phyloP scores from a whole-genome alignment of 1,139 yeast genomes.

The Kodamaea suecica region DNA sequence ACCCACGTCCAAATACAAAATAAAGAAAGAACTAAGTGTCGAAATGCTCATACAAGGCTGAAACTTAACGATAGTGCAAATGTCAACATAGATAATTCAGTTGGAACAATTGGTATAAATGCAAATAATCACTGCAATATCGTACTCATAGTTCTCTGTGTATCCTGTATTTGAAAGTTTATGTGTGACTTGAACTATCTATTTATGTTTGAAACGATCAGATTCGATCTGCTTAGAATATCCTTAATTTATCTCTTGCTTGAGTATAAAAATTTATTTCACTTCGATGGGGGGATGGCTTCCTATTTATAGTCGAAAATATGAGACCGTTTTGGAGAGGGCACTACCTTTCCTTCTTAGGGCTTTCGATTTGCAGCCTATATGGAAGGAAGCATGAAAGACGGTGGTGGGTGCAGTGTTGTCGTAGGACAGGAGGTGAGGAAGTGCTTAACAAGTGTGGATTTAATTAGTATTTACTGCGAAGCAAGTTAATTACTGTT shows the following conservation, averaged over 20 bases:
- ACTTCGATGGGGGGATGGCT: constrained; percentile 1
- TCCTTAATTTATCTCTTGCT: constrained; percentile 2
- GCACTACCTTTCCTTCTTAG: constrained; percentile 3
- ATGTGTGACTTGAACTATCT: constrained; percentile 2
- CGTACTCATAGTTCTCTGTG: constrained; percentile 3
- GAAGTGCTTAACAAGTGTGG: no score
- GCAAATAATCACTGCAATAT: constrained; percentile 65
- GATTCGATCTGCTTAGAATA: not conserved
- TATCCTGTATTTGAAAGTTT: constrained; percentile 5
- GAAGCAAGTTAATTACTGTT: no score
- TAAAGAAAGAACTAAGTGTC: constrained; percentile 5
- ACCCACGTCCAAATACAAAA: constrained; percentile 11
- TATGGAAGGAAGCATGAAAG: not conserved
- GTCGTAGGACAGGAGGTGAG: no score
- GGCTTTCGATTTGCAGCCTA: not conserved
- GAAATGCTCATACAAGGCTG: constrained; percentile 80
- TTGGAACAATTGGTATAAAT: constrained; percentile 74
- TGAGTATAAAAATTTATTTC: constrained; percentile 3
- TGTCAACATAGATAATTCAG: constrained; percentile 75
- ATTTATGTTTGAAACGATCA: no score
- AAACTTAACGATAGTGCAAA: constrained; percentile 75
- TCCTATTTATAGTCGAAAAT: constrained; percentile 2
- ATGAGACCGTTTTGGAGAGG: constrained; percentile 4
- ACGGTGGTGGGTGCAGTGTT: no score
- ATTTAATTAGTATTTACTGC: no score